phyloP scores from a whole-genome alignment of 2,329 filamentous ascomycete genomes.

The Xylaria digitata region DNA sequence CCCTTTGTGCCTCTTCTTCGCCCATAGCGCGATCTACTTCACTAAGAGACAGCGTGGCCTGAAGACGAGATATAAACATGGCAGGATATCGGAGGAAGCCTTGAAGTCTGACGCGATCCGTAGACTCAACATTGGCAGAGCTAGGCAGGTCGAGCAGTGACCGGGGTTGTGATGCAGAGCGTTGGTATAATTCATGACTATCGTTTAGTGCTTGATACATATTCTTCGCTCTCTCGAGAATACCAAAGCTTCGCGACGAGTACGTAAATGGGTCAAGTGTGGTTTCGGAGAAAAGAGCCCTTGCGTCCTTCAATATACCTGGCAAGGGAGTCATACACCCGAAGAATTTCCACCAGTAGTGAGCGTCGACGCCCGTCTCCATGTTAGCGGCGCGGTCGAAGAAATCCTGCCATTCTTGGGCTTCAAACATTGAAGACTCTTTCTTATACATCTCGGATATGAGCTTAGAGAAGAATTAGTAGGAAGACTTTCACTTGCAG shows the following conservation, averaged over 20 bases:
- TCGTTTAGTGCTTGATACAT: not conserved
- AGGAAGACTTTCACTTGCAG: not conserved
- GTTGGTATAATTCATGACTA: slow-evolving; percentile 2
- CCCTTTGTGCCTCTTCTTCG: not conserved
- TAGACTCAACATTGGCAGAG: not conserved
- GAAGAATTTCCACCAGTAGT: not conserved
- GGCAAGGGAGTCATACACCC: not conserved
- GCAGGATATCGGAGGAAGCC: slow-evolving; percentile 3
- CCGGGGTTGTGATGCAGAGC: not conserved
- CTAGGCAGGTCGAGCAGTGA: not conserved
- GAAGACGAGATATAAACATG: slow-evolving; percentile 1
- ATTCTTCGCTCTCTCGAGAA: not conserved
- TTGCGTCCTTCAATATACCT: slow-evolving; percentile 3
- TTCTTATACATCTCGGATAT: slow-evolving; percentile 1
- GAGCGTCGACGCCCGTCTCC: not conserved
- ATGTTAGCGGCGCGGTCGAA: not conserved
- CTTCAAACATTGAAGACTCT: slow-evolving; percentile 2
- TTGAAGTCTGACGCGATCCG: not conserved
- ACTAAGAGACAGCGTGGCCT: not conserved
- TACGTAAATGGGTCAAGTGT: not conserved
- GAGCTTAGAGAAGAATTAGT: not conserved
- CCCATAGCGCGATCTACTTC: not conserved
- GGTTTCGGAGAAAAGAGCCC: slow-evolving; percentile 1
- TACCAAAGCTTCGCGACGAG: not conserved
- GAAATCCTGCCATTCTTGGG: slow-evolving; percentile 1